Evolutionary conservation across 345 rosid species (phyloP).

Genomic region (Rhodamnia rubescens): DNA sequence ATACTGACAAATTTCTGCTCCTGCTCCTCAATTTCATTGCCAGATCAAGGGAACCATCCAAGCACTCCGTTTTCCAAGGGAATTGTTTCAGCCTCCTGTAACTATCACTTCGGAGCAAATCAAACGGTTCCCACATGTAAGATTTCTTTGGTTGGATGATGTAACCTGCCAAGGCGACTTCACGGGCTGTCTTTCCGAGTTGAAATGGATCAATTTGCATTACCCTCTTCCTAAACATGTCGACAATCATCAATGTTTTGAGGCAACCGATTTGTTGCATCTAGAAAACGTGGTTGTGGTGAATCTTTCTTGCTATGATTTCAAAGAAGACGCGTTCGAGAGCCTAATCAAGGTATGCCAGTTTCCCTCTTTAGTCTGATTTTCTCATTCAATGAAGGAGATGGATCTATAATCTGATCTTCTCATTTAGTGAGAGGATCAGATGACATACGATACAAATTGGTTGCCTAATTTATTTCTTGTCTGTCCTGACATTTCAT

Average conservation of each 20-base stretch:
- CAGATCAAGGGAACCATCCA: too few species aligned
- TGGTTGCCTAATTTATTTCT: background rate
- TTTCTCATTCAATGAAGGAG: background rate
- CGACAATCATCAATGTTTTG: background rate
- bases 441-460: too few species aligned
- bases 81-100: too few species aligned
- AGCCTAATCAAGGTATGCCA: background rate
- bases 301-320: background rate
- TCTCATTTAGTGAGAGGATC: background rate
- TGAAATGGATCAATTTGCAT: background rate
- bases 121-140: too few species aligned
- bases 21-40: too few species aligned
- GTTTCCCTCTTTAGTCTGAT: background rate
- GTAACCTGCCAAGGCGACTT: too few species aligned
- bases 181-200: background rate
- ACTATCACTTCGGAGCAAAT: too few species aligned
- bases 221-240: fast-evolving
- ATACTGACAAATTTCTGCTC: too few species aligned
- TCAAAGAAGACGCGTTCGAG: background rate
- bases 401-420: background rate
- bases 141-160: too few species aligned
- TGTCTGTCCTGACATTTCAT: fast-evolving
- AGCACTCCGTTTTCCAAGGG: too few species aligned
- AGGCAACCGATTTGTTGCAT: background rate
- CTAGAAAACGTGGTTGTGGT: background rate